A percentile compares a stretch with the other conserved stretches of the same genome.
Conservation (phyloP, 2,329 filamentous ascomycete species). For the Fonsecaea monophora region DNA sequence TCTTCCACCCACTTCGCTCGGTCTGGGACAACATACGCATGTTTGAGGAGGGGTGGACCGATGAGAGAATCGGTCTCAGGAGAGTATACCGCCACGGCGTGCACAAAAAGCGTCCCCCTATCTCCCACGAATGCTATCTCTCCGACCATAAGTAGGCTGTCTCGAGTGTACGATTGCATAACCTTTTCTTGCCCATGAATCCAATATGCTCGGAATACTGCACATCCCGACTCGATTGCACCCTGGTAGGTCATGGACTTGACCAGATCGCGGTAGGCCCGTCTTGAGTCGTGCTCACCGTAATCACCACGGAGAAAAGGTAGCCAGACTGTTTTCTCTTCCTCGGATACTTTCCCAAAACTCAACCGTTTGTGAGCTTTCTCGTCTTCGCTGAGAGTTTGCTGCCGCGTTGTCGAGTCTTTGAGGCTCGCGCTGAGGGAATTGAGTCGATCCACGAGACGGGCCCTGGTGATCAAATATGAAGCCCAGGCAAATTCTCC, state of each 20-base stretch:
- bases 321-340: slow-evolving; percentile 21
- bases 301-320: slow-evolving; percentile 34
- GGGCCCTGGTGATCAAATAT: slow-evolving; percentile 29
- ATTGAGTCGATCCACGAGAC: slow-evolving; percentile 24
- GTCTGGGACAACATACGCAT: slow-evolving; percentile 29
- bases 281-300: slow-evolving; percentile 25
- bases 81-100: slow-evolving; percentile 34
- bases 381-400: slow-evolving; percentile 22
- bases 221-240: slow-evolving; percentile 31
- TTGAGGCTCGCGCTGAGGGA: not conserved
- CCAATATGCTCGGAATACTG: slow-evolving; percentile 33
- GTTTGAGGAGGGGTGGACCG: slow-evolving; percentile 26
- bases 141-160: slow-evolving; percentile 28
- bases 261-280: slow-evolving; percentile 29
- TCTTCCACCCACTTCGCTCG: slow-evolving; percentile 23
- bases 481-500: slow-evolving; percentile 31
- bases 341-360: slow-evolving; percentile 19
- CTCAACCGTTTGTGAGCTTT: slow-evolving; percentile 17
- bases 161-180: slow-evolving; percentile 16
- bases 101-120: slow-evolving; percentile 29
- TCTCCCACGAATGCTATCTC: slow-evolving; percentile 30
- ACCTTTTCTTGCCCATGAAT: slow-evolving; percentile 16
- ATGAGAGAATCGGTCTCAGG: slow-evolving; percentile 28
- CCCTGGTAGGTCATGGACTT: slow-evolving; percentile 34
- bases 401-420: not conserved